Base-by-base conservation (phyloP, 345 rosid species). In the Pelargonium nanum region DNA sequence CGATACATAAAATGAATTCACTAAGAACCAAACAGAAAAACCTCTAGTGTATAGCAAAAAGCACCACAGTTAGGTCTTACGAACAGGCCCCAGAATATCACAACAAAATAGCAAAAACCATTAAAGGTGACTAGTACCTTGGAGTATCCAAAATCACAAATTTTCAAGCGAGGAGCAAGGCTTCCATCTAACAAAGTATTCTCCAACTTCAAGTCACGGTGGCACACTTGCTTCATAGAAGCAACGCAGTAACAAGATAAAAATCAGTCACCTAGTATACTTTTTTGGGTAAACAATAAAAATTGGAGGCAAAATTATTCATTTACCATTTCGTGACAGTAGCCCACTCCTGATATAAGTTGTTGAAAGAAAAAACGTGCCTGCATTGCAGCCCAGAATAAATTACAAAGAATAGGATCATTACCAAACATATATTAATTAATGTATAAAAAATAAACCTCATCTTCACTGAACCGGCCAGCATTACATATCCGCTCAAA, bases 121-220 rank as follows among this genome's bases (percentile, higher is more conserved):
- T n/a, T n/a, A n/a, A n/a, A n/a, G n/a, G n/a, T n/a, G n/a, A n/a
- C n/a, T n/a, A n/a, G 23, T 74, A 93, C 99, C 99, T 93, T 93
- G 9, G 99, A 93, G 74, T 93, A 93, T 19, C 99, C 99, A 19
- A 93, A 93, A 78, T 93, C 99, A 52, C 99, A 93, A 55, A 93
- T 87, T 79, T 93, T 93, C 66, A 93, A 73, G 10, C 92, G 96
- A 59, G 97, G 99, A 22, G 95, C 90, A 0, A 92, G 87, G 68
- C 97, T 93, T 62, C 99, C 99, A 74, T 93, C 99, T 77, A 93
- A 65, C n/a, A n/a, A n/a, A n/a, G n/a, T n/a, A n/a, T n/a, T n/a
- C n/a, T n/a, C n/a, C n/a, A n/a, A n/a, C n/a, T 93, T 93, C 77
- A 93, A 75, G 72, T 93, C 97, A 12, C 99, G 80, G 65, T 93